Evolutionary conservation across 441 rosid species (phyloP), one percentile per base, ranked within the genome.

Genomic region (Adansonia madagascariensis): DNA sequence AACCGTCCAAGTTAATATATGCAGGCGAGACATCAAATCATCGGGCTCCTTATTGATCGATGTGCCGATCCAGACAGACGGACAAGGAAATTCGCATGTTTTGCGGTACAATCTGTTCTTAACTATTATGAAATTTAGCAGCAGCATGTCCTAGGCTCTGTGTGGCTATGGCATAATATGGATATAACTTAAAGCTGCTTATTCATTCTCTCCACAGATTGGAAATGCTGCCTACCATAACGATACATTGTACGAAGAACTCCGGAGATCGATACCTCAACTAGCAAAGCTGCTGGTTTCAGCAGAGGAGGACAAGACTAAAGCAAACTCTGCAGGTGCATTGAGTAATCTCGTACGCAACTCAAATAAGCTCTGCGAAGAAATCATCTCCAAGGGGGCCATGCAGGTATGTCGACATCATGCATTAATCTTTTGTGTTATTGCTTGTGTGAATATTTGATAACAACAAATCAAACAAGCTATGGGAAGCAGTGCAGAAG

Each of bases 321-420:
- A 91, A 85, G 97, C 97, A 77, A 97, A 97, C 82, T 98, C 98
- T 67, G 98, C 98, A 4, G 99, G 98, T 76, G 99, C 98, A 27
- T 79, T 97, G 61, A 94, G 98, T 80, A 97, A 97, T 86, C 99
- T 97, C 43, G 98, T 94, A 56, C 98, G 98, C 65, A 97, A 97
- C 80, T 94, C 99, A 15, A 90, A 88, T 86, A 90, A 84, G 79
- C 94, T 97, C 44, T 93, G 97, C 71, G 98, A 91, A 80, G 99
- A 97, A 82, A 93, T 97, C 15, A 91, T 94, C 80, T 86, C 94
- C 47, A 88, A 89, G 82, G 98, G 98, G 84, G 98, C 99, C 74
- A 85, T 97, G 91, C 97, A 93, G 98, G 99, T 97, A 76, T 62
- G 86, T 72, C 3, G 35, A 61, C 59, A 22, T 63, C 10, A 52